Conservation (phyloP, 2,329 filamentous ascomycete species). For the Pseudogymnoascus sp. region DNA sequence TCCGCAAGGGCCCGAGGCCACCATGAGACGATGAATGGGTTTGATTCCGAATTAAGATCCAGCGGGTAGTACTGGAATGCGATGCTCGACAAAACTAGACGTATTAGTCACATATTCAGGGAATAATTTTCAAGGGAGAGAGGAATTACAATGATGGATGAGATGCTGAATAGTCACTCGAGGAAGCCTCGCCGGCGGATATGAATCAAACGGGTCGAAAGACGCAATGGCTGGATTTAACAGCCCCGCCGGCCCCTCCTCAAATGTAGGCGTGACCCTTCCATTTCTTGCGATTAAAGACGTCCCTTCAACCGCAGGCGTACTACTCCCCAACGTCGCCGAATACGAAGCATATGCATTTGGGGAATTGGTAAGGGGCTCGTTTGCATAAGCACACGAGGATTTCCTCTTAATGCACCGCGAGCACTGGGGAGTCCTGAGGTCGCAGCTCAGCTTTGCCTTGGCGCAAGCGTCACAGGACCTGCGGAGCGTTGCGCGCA, state of each 20-base stretch:
- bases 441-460: slow-evolving; percentile 48
- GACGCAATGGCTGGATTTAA: slow-evolving; percentile 28
- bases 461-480: slow-evolving; percentile 49
- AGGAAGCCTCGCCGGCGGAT: slow-evolving; percentile 45
- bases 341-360: background rate
- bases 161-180: slow-evolving; percentile 44
- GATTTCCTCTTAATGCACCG: slow-evolving; percentile 43
- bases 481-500: slow-evolving; percentile 49
- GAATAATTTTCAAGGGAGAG: background rate
- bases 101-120: slow-evolving; percentile 13
- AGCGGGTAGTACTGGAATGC: slow-evolving; percentile 54
- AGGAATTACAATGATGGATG: slow-evolving; percentile 45
- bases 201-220: slow-evolving; percentile 49
- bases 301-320: background rate
- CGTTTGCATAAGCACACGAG: slow-evolving; percentile 45
- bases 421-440: slow-evolving; percentile 45
- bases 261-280: background rate
- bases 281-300: background rate
- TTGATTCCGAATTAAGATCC: slow-evolving; percentile 43
- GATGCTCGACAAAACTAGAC: slow-evolving; percentile 46
- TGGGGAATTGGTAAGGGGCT: slow-evolving; percentile 36
- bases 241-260: background rate
- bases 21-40: slow-evolving; percentile 52
- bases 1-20: slow-evolving; percentile 50
- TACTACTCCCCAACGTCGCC: slow-evolving; percentile 9